phyloP scores from a whole-genome alignment of 1,139 yeast genomes.

The Taiozyma sp. region DNA sequence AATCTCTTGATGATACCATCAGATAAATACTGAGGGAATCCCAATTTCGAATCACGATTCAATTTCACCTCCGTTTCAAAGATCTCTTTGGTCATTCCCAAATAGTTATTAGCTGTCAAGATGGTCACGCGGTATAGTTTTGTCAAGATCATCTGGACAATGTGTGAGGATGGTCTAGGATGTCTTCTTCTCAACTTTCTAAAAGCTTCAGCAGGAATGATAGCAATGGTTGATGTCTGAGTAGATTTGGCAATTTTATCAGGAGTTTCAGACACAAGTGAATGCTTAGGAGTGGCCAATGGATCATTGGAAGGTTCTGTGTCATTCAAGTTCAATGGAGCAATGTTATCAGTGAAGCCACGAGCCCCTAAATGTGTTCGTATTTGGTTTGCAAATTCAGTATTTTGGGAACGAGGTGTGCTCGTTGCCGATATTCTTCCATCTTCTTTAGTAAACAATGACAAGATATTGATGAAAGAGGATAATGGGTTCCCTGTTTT shows the following conservation, averaged over 20 bases:
- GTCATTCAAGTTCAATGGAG: constrained; percentile 16
- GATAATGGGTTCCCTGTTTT: constrained; percentile 84
- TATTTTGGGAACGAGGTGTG: constrained; percentile 12
- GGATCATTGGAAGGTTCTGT: constrained; percentile 1
- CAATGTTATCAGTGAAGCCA: constrained; percentile 9
- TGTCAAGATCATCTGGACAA: constrained; percentile 86
- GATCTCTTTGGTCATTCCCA: constrained; percentile 80
- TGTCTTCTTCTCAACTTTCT: constrained; percentile 64
- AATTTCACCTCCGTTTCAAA: constrained; percentile 68
- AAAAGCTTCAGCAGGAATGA: constrained; percentile 84
- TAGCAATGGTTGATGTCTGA: constrained; percentile 75
- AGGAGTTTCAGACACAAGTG: constrained; percentile 18
- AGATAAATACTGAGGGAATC: constrained; percentile 53
- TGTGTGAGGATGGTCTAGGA: constrained; percentile 90
- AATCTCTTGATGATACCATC: constrained; percentile 40
- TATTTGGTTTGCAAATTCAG: not conserved
- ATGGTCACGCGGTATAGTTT: constrained; percentile 86
- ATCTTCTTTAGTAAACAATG: constrained; percentile 49
- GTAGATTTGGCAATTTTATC: constrained; percentile 35
- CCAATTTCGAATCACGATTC: constrained; percentile 43
- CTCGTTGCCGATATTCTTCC: constrained; percentile 2
- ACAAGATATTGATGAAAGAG: constrained; percentile 73
- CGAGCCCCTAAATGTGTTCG: not conserved
- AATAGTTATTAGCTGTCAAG: constrained; percentile 80
- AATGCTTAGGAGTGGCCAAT: not conserved